These are phyloP conservation scores for Penicillium sp. DNA, from an alignment of 2,329 filamentous ascomycete species.

Conservation along the genomic window DNA sequence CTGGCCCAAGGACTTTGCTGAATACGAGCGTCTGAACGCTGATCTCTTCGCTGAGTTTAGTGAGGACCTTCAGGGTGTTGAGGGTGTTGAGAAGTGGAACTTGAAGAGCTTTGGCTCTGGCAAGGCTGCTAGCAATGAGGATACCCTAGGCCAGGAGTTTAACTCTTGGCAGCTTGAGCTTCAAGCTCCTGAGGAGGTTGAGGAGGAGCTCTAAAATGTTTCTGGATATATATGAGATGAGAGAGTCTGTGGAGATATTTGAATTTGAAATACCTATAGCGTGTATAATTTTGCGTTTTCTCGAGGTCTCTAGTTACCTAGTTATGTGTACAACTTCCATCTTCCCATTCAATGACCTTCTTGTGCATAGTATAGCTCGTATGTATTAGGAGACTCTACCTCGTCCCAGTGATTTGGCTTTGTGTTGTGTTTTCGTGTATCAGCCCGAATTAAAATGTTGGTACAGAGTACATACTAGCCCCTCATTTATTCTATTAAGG, in stretches of 20 bases:
- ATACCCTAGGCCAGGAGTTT: conserved; percentile 22
- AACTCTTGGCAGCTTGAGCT: conserved; percentile 26
- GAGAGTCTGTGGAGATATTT: not conserved
- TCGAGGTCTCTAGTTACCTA: no score
- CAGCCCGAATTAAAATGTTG: no score
- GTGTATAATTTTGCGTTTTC: no score
- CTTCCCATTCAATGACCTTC: not conserved
- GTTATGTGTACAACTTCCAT: not conserved
- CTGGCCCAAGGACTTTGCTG: conserved; percentile 46
- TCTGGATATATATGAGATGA: not conserved
- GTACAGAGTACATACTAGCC: no score
- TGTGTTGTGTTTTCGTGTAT: no score
- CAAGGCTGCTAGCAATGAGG: conserved; percentile 42
- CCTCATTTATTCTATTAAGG: no score
- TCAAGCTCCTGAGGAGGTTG: conserved; percentile 13
- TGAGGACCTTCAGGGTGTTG: conserved; percentile 38
- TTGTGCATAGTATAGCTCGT: no score
- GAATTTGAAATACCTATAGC: no score
- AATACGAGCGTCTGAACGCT: conserved; percentile 48
- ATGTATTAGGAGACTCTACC: no score
- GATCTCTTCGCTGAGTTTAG: conserved; percentile 44
- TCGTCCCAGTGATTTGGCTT: no score
- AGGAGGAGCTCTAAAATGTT: conserved; percentile 15
- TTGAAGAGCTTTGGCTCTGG: conserved; percentile 45
- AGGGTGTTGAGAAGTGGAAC: conserved; percentile 48